Evolutionary conservation across 2,329 filamentous ascomycete genomes (phyloP).

Genomic region (Claviceps purpurea): DNA sequence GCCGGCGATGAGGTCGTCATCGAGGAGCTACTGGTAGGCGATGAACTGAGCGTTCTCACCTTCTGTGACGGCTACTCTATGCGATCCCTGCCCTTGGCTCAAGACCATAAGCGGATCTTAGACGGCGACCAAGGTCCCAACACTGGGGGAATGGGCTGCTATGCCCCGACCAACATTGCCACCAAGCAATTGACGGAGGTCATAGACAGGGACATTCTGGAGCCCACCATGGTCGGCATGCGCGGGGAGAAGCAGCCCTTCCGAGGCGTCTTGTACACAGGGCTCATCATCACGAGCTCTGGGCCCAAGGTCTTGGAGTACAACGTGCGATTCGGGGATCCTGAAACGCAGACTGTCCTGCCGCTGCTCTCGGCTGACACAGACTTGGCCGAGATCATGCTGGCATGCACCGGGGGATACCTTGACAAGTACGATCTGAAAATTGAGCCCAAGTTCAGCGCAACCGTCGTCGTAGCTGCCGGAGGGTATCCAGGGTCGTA

Average conservation of each 20-base stretch:
- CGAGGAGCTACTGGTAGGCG: conserved; percentile 82
- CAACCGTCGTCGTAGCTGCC: conserved; percentile 87
- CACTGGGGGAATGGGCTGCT: conserved; percentile 96
- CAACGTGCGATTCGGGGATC: conserved; percentile 86
- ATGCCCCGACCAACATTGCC: conserved; percentile 72
- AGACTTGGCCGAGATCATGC: conserved; percentile 79
- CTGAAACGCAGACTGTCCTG: conserved; percentile 78
- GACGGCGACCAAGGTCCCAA: conserved; percentile 87
- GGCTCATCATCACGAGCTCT: conserved; percentile 74
- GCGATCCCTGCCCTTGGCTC: conserved; percentile 72
- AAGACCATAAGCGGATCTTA: conserved; percentile 91
- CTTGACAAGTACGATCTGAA: conserved; percentile 58
- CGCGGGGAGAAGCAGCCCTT: conserved; percentile 62
- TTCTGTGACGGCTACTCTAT: conserved; percentile 86
- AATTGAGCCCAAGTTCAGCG: conserved; percentile 58
- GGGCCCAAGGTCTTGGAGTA: conserved; percentile 83
- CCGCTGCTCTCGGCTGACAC: conserved; percentile 64
- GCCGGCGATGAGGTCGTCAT: conserved; percentile 89
- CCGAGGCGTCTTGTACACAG: conserved; percentile 69
- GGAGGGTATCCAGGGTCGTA: conserved; percentile 84
- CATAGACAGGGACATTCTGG: conserved; percentile 68
- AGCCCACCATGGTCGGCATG: conserved; percentile 85
- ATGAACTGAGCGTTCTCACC: conserved; percentile 82
- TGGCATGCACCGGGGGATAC: conserved; percentile 66
- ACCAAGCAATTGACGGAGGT: conserved; percentile 61